A percentile compares a stretch with the other conserved stretches of the same genome.
Conservation (phyloP, 2,329 filamentous ascomycete species). For the Fusarium sp. region DNA sequence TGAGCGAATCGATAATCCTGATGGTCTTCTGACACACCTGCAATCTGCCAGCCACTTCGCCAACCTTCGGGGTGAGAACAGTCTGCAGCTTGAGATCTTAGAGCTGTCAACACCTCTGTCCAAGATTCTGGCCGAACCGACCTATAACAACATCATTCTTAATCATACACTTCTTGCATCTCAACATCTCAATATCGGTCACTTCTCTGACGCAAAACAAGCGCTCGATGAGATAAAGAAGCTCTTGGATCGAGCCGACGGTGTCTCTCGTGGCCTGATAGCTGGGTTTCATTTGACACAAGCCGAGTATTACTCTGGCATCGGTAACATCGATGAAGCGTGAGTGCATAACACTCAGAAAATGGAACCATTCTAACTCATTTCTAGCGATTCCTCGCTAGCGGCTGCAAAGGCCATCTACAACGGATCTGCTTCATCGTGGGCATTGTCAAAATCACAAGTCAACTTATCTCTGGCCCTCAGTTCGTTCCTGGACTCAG, state of each 20-base stretch:
- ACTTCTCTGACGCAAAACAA: constrained; percentile 59
- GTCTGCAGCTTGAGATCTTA: constrained; percentile 56
- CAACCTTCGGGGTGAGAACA: constrained; percentile 60
- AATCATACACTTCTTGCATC: constrained; percentile 60
- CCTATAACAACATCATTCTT: constrained; percentile 53
- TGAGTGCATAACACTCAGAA: constrained; percentile 39
- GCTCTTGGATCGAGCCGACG: constrained; percentile 52
- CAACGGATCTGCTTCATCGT: constrained; percentile 42
- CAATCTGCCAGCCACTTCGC: constrained; percentile 62
- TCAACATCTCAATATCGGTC: constrained; percentile 64
- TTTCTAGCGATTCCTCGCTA: constrained; percentile 44
- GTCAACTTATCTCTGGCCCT: constrained; percentile 45
- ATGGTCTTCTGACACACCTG: constrained; percentile 59
- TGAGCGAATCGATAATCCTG: constrained; percentile 58
- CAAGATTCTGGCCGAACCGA: constrained; percentile 46
- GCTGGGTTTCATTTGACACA: constrained; percentile 73
- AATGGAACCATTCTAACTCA: constrained; percentile 15
- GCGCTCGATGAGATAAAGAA: constrained; percentile 67
- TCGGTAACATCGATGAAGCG: constrained; percentile 72
- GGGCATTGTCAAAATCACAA: constrained; percentile 48
- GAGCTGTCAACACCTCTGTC: constrained; percentile 57
- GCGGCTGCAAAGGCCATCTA: constrained; percentile 53
- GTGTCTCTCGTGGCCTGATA: constrained; percentile 51
- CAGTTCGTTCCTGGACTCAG: constrained; percentile 66
- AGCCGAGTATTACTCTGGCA: constrained; percentile 77